A percentile compares a stretch with the other conserved stretches of the same genome.
Conservation (phyloP, 108 stramenopile species). For the Chaetoceros tenuissimus region DNA sequence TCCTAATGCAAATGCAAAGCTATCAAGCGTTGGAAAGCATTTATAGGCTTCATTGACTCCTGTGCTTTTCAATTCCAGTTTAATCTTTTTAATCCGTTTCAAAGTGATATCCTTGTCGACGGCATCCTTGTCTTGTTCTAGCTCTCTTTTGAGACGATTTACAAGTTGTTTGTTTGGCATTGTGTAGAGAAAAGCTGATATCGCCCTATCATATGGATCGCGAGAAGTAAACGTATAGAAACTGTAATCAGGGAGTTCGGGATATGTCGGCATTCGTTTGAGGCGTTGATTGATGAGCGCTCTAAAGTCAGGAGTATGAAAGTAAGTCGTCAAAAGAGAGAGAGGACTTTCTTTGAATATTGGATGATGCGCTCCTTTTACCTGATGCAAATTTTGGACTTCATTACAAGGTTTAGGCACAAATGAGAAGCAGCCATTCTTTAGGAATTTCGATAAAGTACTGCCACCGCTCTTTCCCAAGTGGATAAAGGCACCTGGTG, state of each 20-base stretch:
- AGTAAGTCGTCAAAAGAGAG: no score
- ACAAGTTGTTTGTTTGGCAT: conserved; percentile 9
- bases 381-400: no score
- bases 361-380: no score
- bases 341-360: no score
- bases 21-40: conserved; percentile 39
- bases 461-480: conserved; percentile 62
- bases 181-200: conserved; percentile 41
- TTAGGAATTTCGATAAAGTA: conserved; percentile 37
- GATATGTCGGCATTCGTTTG: no score
- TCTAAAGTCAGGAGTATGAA: no score
- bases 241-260: conserved; percentile 21
- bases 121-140: background rate
- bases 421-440: conserved; percentile 40
- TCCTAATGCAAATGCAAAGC: conserved; percentile 15
- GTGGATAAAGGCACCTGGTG: conserved; percentile 38
- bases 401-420: conserved; percentile 10
- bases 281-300: no score
- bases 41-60: conserved; percentile 11
- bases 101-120: conserved; percentile 4
- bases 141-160: background rate
- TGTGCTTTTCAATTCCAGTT: background rate
- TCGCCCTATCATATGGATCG: conserved; percentile 46
- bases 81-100: conserved; percentile 4
- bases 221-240: conserved; percentile 35